A percentile compares a stretch with the other conserved stretches of the same genome.
phyloP scores from a whole-genome alignment of 805 yeast species.

The Lipomyces mesembrius region DNA sequence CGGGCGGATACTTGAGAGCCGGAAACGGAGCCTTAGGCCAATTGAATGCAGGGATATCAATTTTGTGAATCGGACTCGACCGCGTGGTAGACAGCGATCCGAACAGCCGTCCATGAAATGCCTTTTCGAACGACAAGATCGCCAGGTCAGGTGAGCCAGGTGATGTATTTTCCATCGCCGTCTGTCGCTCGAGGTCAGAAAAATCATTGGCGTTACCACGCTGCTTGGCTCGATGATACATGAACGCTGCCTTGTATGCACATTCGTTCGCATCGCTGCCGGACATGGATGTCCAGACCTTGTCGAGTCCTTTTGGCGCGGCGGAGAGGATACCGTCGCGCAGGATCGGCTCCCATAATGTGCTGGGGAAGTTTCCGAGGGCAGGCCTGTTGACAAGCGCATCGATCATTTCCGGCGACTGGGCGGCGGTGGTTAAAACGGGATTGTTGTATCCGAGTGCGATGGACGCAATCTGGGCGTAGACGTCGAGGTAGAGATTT shows the following conservation, averaged over 20 bases:
- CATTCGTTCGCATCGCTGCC: conserved; percentile 90
- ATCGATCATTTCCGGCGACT: conserved; percentile 68
- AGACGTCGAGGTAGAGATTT: conserved; percentile 71
- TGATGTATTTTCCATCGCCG: conserved; percentile 78
- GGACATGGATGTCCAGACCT: conserved; percentile 78
- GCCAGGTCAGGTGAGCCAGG: conserved; percentile 84
- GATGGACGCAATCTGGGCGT: conserved; percentile 84
- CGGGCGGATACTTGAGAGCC: conserved; percentile 80
- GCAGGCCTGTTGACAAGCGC: conserved; percentile 86
- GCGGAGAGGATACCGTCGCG: conserved; percentile 65
- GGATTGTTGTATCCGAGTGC: conserved; percentile 89
- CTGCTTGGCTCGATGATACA: conserved; percentile 71
- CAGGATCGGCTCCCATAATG: conserved; percentile 56
- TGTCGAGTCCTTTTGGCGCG: conserved; percentile 78
- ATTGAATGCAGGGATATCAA: conserved; percentile 83
- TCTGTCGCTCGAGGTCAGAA: conserved; percentile 66
- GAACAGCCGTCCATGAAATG: conserved; percentile 94
- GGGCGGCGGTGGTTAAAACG: conserved; percentile 67
- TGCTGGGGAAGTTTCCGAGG: conserved; percentile 77
- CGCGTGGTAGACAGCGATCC: conserved; percentile 91
- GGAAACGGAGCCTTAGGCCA: conserved; percentile 99
- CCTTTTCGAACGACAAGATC: conserved; percentile 80
- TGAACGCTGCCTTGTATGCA: conserved; percentile 87
- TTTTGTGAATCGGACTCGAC: conserved; percentile 92
- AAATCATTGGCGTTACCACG: conserved; percentile 63